Evolutionary conservation across 352 stramenopile genomes (phyloP).

Genomic region (Globisporangium alternatum): DNA sequence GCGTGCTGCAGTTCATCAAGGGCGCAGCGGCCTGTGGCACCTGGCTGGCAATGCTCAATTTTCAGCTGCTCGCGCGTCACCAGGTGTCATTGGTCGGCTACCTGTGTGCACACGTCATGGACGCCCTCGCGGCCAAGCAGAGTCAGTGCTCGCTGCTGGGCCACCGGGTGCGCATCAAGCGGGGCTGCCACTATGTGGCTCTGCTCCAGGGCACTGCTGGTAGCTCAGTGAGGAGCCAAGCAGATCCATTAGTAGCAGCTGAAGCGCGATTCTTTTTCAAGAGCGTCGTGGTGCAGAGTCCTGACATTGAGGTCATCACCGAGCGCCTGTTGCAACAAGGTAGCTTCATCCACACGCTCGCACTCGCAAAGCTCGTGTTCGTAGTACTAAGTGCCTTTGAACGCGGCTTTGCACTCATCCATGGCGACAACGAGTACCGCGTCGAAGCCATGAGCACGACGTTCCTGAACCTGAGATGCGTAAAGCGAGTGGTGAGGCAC

Average conservation of each 20-base stretch:
- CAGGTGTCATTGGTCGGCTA: slow-evolving; percentile 26
- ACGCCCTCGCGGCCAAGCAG: slow-evolving; percentile 30
- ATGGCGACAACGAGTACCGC: neutral
- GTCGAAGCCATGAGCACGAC: neutral
- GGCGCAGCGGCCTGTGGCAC: slow-evolving; percentile 46
- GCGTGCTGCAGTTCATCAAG: slow-evolving; percentile 44
- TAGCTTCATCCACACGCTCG: slow-evolving; percentile 31
- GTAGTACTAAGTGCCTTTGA: slow-evolving; percentile 26
- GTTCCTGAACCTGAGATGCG: slow-evolving; percentile 16
- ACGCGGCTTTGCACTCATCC: slow-evolving; percentile 24
- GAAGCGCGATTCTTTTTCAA: slow-evolving; percentile 41
- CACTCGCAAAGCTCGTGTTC: slow-evolving; percentile 37
- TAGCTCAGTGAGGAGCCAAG: neutral
- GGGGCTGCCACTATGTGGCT: slow-evolving; percentile 41
- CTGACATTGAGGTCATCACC: slow-evolving; percentile 38
- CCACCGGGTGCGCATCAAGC: slow-evolving; percentile 39
- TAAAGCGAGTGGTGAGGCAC: slow-evolving; percentile 25
- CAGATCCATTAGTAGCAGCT: neutral
- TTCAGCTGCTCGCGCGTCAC: slow-evolving; percentile 24
- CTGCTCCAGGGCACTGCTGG: neutral
- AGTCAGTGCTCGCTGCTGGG: slow-evolving; percentile 40
- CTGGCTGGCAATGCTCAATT: slow-evolving; percentile 48
- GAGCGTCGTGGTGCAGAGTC: slow-evolving; percentile 28
- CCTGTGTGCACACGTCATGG: slow-evolving; percentile 50
- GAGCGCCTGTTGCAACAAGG: slow-evolving; percentile 38